Percentiles rank a stretch among this genome's conserved stretches.
Evolutionary conservation across 371 early-diverging fungal genomes (phyloP).

Genomic region (Rhizopus microsporus): DNA sequence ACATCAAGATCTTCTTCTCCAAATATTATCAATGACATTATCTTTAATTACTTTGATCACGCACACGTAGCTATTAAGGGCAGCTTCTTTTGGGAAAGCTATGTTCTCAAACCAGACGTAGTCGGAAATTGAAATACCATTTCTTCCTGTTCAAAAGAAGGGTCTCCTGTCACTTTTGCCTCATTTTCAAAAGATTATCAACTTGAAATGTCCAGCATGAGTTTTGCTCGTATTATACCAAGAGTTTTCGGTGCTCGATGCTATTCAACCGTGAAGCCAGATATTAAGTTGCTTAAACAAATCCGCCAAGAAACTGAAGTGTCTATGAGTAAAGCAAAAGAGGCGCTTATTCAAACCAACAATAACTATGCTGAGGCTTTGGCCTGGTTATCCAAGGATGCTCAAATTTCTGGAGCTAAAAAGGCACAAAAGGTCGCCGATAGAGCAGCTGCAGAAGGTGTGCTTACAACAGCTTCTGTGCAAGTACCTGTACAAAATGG

Average conservation of each 20-base stretch:
- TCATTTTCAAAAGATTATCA: background rate
- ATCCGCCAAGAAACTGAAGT: constrained; percentile 85
- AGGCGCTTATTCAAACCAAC: constrained; percentile 73
- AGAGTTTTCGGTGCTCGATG: constrained; percentile 6
- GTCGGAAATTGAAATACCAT: too few species aligned
- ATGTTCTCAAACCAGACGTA: too few species aligned
- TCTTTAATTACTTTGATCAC: too few species aligned
- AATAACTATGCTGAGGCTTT: constrained; percentile 81
- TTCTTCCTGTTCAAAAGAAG: too few species aligned
- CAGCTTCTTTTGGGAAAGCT: too few species aligned
- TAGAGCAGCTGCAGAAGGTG: constrained; percentile 54
- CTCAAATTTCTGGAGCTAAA: constrained; percentile 66
- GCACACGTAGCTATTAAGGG: too few species aligned
- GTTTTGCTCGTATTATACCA: constrained; percentile 3
- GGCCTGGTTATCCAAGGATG: constrained; percentile 77
- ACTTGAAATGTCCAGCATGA: too few species aligned
- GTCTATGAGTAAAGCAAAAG: constrained; percentile 84
- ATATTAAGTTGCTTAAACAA: constrained; percentile 66
- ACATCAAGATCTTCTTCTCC: background rate
- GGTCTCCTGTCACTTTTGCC: background rate
- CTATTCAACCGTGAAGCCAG: constrained; percentile 56
- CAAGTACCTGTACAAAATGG: constrained; percentile 35
- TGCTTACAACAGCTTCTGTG: constrained; percentile 69
- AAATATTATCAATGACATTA: too few species aligned
- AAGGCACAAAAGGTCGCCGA: constrained; percentile 64